Conservation (phyloP, 1,139 yeast genomes). For the Kurtzmaniella quercitrusa region DNA sequence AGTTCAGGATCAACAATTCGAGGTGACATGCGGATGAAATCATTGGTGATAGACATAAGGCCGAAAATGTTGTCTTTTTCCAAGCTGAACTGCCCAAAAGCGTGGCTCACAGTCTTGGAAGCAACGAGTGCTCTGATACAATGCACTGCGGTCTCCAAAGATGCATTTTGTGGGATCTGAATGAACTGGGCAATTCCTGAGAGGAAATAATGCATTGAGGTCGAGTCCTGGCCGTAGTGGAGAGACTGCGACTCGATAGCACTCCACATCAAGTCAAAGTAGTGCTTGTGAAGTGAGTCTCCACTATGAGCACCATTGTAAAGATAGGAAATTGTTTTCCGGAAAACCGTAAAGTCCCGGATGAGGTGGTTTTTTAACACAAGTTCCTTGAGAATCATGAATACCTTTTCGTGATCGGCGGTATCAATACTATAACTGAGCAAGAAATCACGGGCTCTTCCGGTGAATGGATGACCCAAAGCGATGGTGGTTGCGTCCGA, state of each 20-base stretch:
- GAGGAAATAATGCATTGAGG: slow-evolving; percentile 26
- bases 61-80: slow-evolving; percentile 36
- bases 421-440: slow-evolving; percentile 30
- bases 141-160: not conserved
- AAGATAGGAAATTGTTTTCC: slow-evolving; percentile 31
- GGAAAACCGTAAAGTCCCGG: slow-evolving; percentile 25
- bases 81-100: slow-evolving; percentile 26
- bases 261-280: slow-evolving; percentile 31
- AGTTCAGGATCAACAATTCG: slow-evolving; percentile 3
- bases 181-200: slow-evolving; percentile 27
- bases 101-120: slow-evolving; percentile 26
- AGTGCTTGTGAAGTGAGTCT: slow-evolving; percentile 23
- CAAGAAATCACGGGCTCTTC: slow-evolving; percentile 21
- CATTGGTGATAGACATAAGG: slow-evolving; percentile 22
- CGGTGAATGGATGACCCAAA: not conserved
- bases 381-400: slow-evolving; percentile 37
- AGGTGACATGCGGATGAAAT: slow-evolving; percentile 18
- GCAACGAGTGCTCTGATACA: slow-evolving; percentile 22
- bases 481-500: not conserved
- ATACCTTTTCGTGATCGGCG: slow-evolving; percentile 35
- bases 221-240: slow-evolving; percentile 19
- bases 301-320: slow-evolving; percentile 25
- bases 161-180: slow-evolving; percentile 10
- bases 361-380: slow-evolving; percentile 31
- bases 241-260: slow-evolving; percentile 33